Conservation (phyloP, 345 rosid genomes). For the Microthlaspi erraticum region DNA sequence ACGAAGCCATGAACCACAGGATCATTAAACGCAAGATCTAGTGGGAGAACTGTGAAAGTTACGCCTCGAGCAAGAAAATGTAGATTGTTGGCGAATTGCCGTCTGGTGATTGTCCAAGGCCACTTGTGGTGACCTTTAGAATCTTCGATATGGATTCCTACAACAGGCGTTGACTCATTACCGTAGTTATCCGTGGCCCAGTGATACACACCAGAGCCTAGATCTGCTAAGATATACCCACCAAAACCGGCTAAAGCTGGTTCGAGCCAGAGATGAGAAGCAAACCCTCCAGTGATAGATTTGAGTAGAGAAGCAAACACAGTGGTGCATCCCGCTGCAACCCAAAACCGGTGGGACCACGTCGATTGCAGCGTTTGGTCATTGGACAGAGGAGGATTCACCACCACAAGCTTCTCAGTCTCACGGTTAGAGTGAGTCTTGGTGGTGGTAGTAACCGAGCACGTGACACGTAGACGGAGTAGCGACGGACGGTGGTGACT, state of each 20-base stretch:
- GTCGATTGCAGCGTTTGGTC: slow-evolving; percentile 66
- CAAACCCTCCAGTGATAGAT: slow-evolving; percentile 46
- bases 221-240: slow-evolving; percentile 73
- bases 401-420: slow-evolving; percentile 35
- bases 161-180: slow-evolving; percentile 60
- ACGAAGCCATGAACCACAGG: slow-evolving; percentile 59
- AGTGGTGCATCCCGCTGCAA: slow-evolving; percentile 67
- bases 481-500: no score
- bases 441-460: slow-evolving; percentile 50
- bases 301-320: slow-evolving; percentile 59
- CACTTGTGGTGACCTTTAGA: slow-evolving; percentile 83
- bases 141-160: slow-evolving; percentile 75
- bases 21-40: slow-evolving; percentile 53
- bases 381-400: slow-evolving; percentile 39
- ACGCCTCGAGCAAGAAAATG: slow-evolving; percentile 63
- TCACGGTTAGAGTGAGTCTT: slow-evolving; percentile 38
- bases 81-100: slow-evolving; percentile 76
- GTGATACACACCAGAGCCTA: slow-evolving; percentile 81
- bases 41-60: slow-evolving; percentile 60
- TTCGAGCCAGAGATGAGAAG: slow-evolving; percentile 55
- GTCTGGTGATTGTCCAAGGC: slow-evolving; percentile 83
- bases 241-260: slow-evolving; percentile 64
- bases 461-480: slow-evolving; percentile 10
- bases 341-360: slow-evolving; percentile 74
- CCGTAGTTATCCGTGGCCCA: slow-evolving; percentile 93